These are phyloP conservation scores for Rhizophagus clarus DNA, from an alignment of 192 early-diverging fungal genomes.

Conservation along the genomic window DNA sequence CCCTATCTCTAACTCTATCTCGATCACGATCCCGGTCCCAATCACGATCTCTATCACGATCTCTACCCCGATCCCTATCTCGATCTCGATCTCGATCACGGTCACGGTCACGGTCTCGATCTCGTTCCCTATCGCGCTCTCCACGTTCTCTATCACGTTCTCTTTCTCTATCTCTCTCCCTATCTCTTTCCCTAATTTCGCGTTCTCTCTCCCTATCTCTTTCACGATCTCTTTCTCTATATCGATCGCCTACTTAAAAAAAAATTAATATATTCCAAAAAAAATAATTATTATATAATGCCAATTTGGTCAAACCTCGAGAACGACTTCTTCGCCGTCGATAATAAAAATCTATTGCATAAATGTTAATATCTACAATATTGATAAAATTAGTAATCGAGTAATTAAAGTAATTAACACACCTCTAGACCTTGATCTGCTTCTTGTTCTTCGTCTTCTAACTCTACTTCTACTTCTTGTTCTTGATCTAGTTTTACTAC, in stretches of 20 bases:
- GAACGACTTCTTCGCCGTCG: constrained; percentile 35
- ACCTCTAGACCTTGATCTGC: constrained; percentile 42
- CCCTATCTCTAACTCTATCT: constrained; percentile 40
- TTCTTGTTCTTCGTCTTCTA: constrained; percentile 41
- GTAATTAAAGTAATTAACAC: neutral
- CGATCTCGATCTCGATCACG: constrained; percentile 2
- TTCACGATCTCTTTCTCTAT: constrained; percentile 25
- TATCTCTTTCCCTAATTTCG: neutral
- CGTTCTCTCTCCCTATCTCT: constrained; percentile 1
- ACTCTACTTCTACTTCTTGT: constrained; percentile 33
- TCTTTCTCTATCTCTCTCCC: constrained; percentile 15
- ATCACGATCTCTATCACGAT: constrained; percentile 35
- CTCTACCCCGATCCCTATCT: constrained; percentile 7
- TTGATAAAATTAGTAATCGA: neutral
- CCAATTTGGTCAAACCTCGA: neutral
- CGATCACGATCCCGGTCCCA: constrained; percentile 44
- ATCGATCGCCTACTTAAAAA: constrained; percentile 24
- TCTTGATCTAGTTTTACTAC: constrained; percentile 39
- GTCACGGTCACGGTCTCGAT: neutral
- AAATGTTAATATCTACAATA: constrained; percentile 7
- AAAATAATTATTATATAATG: neutral
- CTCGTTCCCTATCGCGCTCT: constrained; percentile 32
- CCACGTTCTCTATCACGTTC: constrained; percentile 16
- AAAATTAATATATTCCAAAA: neutral
- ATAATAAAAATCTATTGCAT: constrained; percentile 25